phyloP scores from a whole-genome alignment of 2,329 filamentous ascomycete genomes.

The Teratosphaeria pseudoeucalypti region DNA sequence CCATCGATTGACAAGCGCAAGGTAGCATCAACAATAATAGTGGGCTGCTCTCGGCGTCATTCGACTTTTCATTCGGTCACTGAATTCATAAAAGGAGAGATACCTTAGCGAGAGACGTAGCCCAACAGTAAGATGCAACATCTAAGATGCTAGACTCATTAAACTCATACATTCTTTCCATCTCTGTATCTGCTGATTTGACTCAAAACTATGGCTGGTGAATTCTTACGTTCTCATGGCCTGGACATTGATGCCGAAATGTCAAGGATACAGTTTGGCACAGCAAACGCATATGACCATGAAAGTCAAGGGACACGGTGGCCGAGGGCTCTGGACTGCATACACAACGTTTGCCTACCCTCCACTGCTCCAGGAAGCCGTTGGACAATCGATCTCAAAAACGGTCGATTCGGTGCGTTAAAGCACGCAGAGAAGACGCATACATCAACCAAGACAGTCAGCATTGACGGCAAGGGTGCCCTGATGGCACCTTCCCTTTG shows the following conservation, averaged over 20 bases:
- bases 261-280: conserved; percentile 16
- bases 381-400: conserved; percentile 7
- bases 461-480: conserved; percentile 30
- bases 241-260: conserved; percentile 26
- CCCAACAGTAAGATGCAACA: too few species aligned
- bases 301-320: background rate
- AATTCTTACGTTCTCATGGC: conserved; percentile 22
- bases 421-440: background rate
- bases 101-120: too few species aligned
- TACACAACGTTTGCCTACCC: conserved; percentile 11
- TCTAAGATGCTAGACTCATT: background rate
- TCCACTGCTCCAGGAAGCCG: conserved; percentile 3
- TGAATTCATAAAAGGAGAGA: too few species aligned
- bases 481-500: conserved; percentile 49
- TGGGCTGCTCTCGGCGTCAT: too few species aligned
- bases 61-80: too few species aligned
- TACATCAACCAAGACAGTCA: conserved; percentile 1
- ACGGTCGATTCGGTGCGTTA: background rate
- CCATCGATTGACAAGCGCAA: background rate
- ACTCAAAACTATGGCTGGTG: conserved; percentile 17
- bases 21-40: too few species aligned
- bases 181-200: background rate
- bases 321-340: background rate
- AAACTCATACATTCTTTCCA: background rate
- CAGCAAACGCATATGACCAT: background rate